Conservation (phyloP, 2,329 filamentous ascomycete genomes). For the Laburnicola sp. region DNA sequence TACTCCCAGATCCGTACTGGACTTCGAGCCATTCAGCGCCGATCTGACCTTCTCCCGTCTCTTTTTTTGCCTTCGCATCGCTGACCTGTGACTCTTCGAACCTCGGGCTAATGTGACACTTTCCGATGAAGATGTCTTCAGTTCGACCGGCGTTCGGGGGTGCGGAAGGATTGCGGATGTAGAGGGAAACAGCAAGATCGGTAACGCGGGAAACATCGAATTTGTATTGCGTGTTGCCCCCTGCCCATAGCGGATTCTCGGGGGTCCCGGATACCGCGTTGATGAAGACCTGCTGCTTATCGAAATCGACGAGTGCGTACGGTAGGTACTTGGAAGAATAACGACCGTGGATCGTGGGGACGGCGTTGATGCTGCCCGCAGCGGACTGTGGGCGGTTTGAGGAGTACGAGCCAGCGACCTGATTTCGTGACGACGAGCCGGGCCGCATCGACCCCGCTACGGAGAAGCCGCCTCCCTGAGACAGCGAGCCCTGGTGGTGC, state of each 20-base stretch:
- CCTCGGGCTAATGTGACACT: constrained; percentile 84
- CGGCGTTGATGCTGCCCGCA: constrained; percentile 75
- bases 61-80: constrained; percentile 67
- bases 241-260: constrained; percentile 93
- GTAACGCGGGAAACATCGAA: constrained; percentile 97
- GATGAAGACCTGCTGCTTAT: constrained; percentile 98
- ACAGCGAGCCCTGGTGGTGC: constrained; percentile 74
- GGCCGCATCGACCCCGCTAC: constrained; percentile 65
- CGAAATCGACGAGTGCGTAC: constrained; percentile 95
- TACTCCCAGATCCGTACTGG: constrained; percentile 82
- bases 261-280: constrained; percentile 94
- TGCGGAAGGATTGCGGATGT: constrained; percentile 88
- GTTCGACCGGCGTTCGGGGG: constrained; percentile 84
- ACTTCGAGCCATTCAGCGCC: constrained; percentile 90
- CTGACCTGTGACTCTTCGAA: constrained; percentile 78
- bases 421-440: constrained; percentile 60
- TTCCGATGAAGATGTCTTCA: constrained; percentile 95
- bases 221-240: constrained; percentile 98
- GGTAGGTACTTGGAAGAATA: constrained; percentile 96
- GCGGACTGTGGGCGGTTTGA: constrained; percentile 79
- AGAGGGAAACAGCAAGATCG: constrained; percentile 87
- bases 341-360: constrained; percentile 91
- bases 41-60: constrained; percentile 66
- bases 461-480: constrained; percentile 62
- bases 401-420: constrained; percentile 65